A percentile compares a stretch with the other conserved stretches of the same genome.
Evolutionary conservation across 2,329 filamentous ascomycete genomes (phyloP).

Genomic region (Penicillium paneum): DNA sequence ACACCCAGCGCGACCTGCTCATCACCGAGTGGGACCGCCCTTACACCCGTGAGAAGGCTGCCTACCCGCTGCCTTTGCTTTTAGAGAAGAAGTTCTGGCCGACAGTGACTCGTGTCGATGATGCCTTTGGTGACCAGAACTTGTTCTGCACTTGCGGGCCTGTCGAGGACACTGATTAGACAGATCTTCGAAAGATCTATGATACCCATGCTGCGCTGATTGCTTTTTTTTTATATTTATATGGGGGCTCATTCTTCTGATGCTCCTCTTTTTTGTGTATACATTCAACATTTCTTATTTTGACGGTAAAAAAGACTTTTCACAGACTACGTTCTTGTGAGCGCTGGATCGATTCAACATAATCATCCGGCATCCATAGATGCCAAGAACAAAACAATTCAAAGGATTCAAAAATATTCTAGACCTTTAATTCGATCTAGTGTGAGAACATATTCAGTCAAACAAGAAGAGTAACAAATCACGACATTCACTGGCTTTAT

Average conservation of each 20-base stretch:
- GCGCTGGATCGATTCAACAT: conserved; percentile 9
- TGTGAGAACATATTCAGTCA: neutral
- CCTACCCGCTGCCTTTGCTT: conserved; percentile 78
- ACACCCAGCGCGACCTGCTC: conserved; percentile 78
- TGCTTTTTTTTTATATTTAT: conserved; percentile 9
- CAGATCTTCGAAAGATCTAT: conserved; percentile 19
- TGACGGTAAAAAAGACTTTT: conserved; percentile 2
- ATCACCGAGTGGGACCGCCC: conserved; percentile 73
- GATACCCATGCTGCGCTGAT: conserved; percentile 35
- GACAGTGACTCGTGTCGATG: conserved; percentile 77
- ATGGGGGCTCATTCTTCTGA: conserved; percentile 10
- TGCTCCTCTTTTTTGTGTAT: conserved; percentile 17
- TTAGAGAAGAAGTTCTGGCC: conserved; percentile 99
- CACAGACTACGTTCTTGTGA: neutral
- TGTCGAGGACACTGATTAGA: conserved; percentile 58
- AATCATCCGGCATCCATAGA: neutral
- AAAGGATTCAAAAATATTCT: neutral
- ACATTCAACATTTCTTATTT: conserved; percentile 32
- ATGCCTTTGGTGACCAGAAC: conserved; percentile 88
- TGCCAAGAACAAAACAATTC: conserved; percentile 1
- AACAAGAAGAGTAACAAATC: neutral
- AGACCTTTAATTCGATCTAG: neutral
- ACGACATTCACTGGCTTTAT: neutral
- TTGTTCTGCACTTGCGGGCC: conserved; percentile 93
- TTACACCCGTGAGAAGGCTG: conserved; percentile 77